Conservation (phyloP, 495 filamentous ascomycete genomes). For the Neurospora terricola region DNA sequence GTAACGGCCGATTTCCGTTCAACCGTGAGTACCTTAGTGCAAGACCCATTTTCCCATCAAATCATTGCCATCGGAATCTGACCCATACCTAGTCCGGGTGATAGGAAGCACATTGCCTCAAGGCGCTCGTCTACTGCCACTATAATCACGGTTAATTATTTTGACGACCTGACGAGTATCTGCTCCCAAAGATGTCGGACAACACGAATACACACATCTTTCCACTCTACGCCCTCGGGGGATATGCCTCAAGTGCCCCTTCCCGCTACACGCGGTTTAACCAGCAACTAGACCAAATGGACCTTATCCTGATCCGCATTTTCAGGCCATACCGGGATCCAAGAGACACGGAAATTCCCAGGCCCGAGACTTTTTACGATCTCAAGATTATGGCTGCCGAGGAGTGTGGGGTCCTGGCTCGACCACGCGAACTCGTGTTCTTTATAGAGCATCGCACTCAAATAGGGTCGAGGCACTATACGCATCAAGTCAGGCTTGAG, state of each 20-base stretch:
- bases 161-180: background rate
- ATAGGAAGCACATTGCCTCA: background rate
- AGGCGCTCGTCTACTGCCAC: background rate
- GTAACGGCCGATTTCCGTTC: background rate
- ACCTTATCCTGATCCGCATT: background rate
- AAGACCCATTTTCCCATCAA: background rate
- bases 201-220: background rate
- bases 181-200: background rate
- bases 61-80: background rate
- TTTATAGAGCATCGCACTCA: background rate
- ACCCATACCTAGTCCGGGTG: background rate
- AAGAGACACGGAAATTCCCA: background rate
- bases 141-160: background rate
- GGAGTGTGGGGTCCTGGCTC: background rate
- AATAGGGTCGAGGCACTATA: background rate
- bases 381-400: background rate
- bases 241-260: background rate
- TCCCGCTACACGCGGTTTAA: background rate
- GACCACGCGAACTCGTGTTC: background rate
- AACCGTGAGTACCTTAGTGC: background rate
- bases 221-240: background rate
- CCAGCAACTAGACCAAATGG: background rate
- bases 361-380: background rate
- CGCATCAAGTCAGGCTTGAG: background rate
- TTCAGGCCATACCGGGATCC: background rate